Evolutionary conservation across 2,329 filamentous ascomycete genomes (phyloP), one percentile per base, ranked within the genome.

Genomic region (Colletotrichum destructivum): DNA sequence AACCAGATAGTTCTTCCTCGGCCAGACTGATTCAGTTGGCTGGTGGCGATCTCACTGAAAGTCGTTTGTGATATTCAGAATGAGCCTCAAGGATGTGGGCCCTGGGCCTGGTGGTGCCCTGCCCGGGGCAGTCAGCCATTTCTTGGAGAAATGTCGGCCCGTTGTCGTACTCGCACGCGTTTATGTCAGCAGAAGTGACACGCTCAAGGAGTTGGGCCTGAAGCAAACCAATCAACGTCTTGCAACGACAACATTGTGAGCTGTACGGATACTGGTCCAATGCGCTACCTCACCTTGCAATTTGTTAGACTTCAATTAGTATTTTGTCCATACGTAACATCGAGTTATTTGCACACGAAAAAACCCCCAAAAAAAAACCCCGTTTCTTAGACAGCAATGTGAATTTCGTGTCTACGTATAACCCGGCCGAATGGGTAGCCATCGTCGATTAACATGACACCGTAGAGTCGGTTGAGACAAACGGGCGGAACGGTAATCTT

Each of bases 391-490:
- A 12, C 3, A 52, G 26, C n/a, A 9, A 52, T 5, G 35, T 13
- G 49, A 21, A 35, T 35, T 26, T 23, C 6, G 15, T 42, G 61
- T 63, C 49, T 63, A 16, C 35, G 35, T n/a, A 46, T 9, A 59
- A 42, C 52, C 61, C 61, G 60, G 52, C 66, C 44, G 62, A 18
- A 35, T 54, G 66, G 66, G 38, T 66, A 38, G 35, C 21, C 15
- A 23, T 52, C 46, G 35, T 26, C n/a, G 52, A 56, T 40, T 46
- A 54, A 44, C 62, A 63, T 64, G 31, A 54, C 18, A 42, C 62
- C 62, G 21, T 54, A 62, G 62, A 66, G 26, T 69, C n/a, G 66
- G 66, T 35, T 60, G 42, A 69, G 66, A 66, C 66, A 66, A 49
- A 40, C 52, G 54, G 44, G 51, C 35, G 47, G 49, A 44, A 63